Conservation (phyloP, 129 eudicot species). For the Artemisia argyi region DNA sequence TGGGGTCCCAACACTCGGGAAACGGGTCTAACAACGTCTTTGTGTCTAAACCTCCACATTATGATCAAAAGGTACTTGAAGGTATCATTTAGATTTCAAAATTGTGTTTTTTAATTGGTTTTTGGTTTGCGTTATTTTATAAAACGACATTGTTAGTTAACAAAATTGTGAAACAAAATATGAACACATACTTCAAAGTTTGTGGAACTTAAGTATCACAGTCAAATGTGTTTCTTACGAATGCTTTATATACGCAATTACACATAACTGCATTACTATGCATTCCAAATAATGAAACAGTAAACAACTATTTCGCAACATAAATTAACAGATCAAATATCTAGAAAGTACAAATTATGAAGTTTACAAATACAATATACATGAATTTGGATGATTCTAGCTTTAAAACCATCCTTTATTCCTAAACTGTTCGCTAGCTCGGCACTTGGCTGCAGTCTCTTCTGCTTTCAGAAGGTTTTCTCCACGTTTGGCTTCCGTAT, state of each 20-base stretch:
- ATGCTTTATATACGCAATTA: slow-evolving; percentile 35
- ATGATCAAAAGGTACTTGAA: no score
- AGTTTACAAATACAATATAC: slow-evolving; percentile 30
- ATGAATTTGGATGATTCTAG: slow-evolving; percentile 11
- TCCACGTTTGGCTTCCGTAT: slow-evolving; percentile 71
- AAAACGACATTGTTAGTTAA: no score
- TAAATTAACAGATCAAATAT: slow-evolving; percentile 27
- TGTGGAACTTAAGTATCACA: slow-evolving; percentile 28
- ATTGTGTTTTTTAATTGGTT: no score
- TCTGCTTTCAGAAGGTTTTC: slow-evolving; percentile 82
- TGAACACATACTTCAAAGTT: slow-evolving; percentile 2
- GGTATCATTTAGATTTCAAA: no score
- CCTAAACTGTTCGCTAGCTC: slow-evolving; percentile 71
- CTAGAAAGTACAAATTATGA: slow-evolving; percentile 7
- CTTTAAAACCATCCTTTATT: slow-evolving; percentile 74
- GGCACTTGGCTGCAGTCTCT: slow-evolving; percentile 75
- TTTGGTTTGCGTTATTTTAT: no score
- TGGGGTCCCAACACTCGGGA: no score
- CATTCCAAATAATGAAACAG: slow-evolving; percentile 42
- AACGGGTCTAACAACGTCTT: no score
- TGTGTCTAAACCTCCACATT: no score
- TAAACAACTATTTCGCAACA: slow-evolving; percentile 21
- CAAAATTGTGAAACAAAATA: no score
- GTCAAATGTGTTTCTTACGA: slow-evolving; percentile 30
- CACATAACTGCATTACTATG: slow-evolving; percentile 29